phyloP scores from a whole-genome alignment of 73 alveolate genomes.

The Durusdinium trenchii region DNA sequence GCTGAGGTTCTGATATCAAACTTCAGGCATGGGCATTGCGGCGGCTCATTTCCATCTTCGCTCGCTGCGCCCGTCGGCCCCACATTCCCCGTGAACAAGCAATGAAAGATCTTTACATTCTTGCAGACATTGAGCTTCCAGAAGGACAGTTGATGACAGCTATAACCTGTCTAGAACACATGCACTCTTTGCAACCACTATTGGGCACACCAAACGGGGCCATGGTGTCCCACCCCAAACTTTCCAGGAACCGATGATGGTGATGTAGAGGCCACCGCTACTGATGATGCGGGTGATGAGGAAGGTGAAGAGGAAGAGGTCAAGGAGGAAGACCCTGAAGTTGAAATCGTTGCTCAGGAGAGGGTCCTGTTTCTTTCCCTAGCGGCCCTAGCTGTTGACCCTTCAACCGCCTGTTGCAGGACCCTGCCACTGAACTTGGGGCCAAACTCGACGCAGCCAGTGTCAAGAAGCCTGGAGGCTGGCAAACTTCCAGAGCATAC shows the following conservation, averaged over 20 bases:
- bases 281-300: neutral
- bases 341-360: too few species aligned
- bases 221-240: neutral
- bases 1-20: neutral
- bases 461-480: too few species aligned
- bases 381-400: too few species aligned
- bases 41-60: neutral
- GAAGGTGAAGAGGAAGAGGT: neutral
- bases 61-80: neutral
- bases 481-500: too few species aligned
- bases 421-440: too few species aligned
- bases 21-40: constrained; percentile 13
- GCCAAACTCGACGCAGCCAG: too few species aligned
- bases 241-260: neutral
- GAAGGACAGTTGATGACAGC: neutral
- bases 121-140: neutral
- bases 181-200: neutral
- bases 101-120: neutral
- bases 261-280: neutral
- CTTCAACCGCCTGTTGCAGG: too few species aligned
- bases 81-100: constrained; percentile 4
- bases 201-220: neutral
- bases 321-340: neutral
- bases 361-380: too few species aligned
- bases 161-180: neutral